Percentiles rank a stretch among this genome's conserved stretches.
phyloP scores from a whole-genome alignment of 345 rosid genomes.

The Boechera divaricarpa region DNA sequence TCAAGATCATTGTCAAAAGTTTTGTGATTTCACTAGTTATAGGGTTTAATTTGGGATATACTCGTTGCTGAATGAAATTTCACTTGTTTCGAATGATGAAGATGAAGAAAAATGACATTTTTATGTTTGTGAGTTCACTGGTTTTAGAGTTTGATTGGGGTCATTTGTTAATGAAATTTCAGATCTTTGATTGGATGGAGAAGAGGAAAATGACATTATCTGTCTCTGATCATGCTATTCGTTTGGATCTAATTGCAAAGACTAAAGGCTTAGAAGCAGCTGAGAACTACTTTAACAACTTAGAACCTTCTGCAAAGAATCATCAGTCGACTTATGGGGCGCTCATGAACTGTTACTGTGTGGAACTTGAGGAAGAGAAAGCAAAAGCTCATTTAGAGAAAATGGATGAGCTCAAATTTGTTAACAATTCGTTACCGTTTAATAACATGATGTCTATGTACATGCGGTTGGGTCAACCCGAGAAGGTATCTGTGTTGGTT shows the following conservation, averaged over 20 bases:
- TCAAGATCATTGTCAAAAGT: neutral
- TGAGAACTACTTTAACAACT: constrained; percentile 57
- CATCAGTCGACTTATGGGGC: constrained; percentile 55
- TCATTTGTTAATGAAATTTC: neutral
- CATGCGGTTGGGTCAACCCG: constrained; percentile 64
- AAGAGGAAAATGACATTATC: constrained; percentile 59
- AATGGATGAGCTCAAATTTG: constrained; percentile 58
- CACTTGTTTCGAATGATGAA: neutral
- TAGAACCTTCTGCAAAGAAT: constrained; percentile 51
- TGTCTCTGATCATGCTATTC: constrained; percentile 55
- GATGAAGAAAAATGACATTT: constrained; percentile 1
- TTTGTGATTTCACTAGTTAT: neutral
- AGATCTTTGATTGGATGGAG: constrained; percentile 91
- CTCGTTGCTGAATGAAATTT: neutral
- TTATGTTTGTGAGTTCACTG: neutral
- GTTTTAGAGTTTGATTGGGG: neutral
- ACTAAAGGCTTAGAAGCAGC: constrained; percentile 65
- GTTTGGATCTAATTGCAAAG: constrained; percentile 69
- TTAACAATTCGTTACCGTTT: constrained; percentile 51
- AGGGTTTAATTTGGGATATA: neutral
- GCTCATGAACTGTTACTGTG: constrained; percentile 73
- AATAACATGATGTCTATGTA: constrained; percentile 66
- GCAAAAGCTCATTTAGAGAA: constrained; percentile 61
- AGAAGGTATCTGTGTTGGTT: constrained; percentile 60
- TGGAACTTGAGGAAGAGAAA: constrained; percentile 54